Base-by-base conservation (phyloP, 768 basidiomycete genomes). In the Mycena leptocephala region DNA sequence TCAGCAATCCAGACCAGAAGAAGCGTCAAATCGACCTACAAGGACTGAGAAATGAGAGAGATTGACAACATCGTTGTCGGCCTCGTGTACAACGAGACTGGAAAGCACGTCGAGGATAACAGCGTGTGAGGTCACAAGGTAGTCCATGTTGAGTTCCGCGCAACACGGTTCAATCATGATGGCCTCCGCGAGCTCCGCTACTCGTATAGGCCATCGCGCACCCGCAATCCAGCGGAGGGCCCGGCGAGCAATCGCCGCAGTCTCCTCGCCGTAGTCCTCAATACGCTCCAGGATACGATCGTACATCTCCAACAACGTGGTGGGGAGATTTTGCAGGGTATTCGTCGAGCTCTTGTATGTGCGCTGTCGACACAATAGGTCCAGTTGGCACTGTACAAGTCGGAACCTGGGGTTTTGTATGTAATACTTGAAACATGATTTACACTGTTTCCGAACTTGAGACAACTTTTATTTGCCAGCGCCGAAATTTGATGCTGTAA, bases 11-110 rank as follows among this genome's bases (percentile, higher is more conserved):
- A 48, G 30, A 48, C n/a, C n/a, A n/a, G n/a, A n/a, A n/a, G n/a
- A n/a, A n/a, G n/a, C n/a, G n/a, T 30, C 13, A 46, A 46, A 28
- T 2, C 5, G 18, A 65, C 64, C 4, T 26, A 66, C 64, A 8
- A 66, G 64, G 64, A 66, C 64, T 13, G 64, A 33, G 14, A 66
- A 20, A 66, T 64, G 63, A 14, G 63, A 43, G 18, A 64, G 13
- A n/a, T 7, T 46, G 3, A 64, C 18, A 3, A n/a, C 11, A 30
- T 22, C 63, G 32, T 64, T 41, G 26, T 16, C 2, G 14, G 43
- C 2, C 18, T 64, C 32, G 28, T 64, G 28, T 16, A 5, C 46
- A 1, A 64, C 63, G 24, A 64, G 63, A 32, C 63, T 64, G 20
- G 63, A 64, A 32, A 64, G 63, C 18, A 33, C 28, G 6, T 64